A percentile compares a stretch with the other conserved stretches of the same genome.
phyloP scores from a whole-genome alignment of 352 stramenopile species.

The Halophytophthora batemanensis region DNA sequence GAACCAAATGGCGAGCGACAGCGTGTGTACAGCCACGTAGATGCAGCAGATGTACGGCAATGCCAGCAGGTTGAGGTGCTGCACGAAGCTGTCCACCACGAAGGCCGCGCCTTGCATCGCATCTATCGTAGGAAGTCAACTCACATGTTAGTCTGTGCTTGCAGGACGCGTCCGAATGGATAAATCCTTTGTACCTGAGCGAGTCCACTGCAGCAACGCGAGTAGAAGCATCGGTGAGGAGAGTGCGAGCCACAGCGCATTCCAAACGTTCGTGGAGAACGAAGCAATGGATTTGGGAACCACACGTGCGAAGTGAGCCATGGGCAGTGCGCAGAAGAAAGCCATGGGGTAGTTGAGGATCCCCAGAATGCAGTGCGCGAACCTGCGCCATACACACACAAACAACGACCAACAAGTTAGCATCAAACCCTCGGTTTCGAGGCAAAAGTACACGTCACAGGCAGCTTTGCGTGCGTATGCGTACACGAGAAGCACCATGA shows the following conservation, averaged over 20 bases:
- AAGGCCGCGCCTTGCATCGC: conserved; percentile 22
- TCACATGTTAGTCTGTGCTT: conserved; percentile 2
- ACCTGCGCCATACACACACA: conserved; percentile 28
- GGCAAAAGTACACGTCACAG: not conserved
- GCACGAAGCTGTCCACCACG: conserved; percentile 47
- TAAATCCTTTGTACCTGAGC: conserved; percentile 15
- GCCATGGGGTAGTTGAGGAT: conserved; percentile 85
- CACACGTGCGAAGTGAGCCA: conserved; percentile 58
- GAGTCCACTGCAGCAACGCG: conserved; percentile 19
- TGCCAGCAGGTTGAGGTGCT: conserved; percentile 50
- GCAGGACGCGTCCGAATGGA: not conserved
- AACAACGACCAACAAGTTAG: not conserved
- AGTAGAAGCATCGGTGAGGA: conserved; percentile 53
- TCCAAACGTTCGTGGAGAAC: conserved; percentile 22
- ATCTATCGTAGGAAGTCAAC: conserved; percentile 15
- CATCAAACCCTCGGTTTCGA: not conserved
- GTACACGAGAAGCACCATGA: conserved; percentile 56
- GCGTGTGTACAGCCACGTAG: conserved; percentile 66
- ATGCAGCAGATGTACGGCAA: conserved; percentile 68
- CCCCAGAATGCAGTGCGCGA: conserved; percentile 65
- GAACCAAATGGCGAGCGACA: conserved; percentile 51
- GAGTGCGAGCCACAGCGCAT: conserved; percentile 41
- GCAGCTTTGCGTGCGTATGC: no score
- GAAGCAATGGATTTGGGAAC: conserved; percentile 29
- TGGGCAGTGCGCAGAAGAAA: conserved; percentile 60